Evolutionary conservation across 2,329 filamentous ascomycete species (phyloP).

Genomic region (Trichoderma cornu-damae): DNA sequence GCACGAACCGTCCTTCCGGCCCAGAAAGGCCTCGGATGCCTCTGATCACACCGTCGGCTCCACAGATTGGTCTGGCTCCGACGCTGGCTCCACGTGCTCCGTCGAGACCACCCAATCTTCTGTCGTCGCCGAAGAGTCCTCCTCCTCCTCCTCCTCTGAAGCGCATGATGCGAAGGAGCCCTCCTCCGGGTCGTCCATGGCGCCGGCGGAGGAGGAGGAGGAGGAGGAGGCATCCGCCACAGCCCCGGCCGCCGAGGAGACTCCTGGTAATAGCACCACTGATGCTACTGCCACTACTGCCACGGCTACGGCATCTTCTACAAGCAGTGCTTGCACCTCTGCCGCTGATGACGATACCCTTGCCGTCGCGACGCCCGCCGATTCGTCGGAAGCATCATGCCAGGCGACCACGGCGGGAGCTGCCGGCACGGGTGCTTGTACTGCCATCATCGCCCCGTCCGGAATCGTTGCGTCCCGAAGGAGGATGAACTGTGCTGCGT

Average conservation of each 20-base stretch:
- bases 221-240: not conserved
- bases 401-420: not conserved
- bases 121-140: not conserved
- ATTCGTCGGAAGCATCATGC: not conserved
- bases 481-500: conserved; percentile 5
- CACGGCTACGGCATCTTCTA: no score
- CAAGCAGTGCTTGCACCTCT: not conserved
- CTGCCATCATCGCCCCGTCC: not conserved
- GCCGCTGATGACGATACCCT: not conserved
- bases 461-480: not conserved
- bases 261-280: not conserved
- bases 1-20: not conserved
- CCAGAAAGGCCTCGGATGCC: conserved; percentile 1
- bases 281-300: not conserved
- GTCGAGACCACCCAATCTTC: conserved; percentile 15
- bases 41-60: conserved; percentile 2
- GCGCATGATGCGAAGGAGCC: not conserved
- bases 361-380: not conserved
- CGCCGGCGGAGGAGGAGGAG: not conserved
- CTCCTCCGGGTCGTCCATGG: not conserved
- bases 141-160: not conserved
- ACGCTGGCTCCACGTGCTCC: conserved; percentile 1
- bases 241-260: not conserved
- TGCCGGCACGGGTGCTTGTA: not conserved
- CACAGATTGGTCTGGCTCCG: conserved; percentile 6